phyloP scores from a whole-genome alignment of 2,329 filamentous ascomycete genomes.

The Venturia nashicola region DNA sequence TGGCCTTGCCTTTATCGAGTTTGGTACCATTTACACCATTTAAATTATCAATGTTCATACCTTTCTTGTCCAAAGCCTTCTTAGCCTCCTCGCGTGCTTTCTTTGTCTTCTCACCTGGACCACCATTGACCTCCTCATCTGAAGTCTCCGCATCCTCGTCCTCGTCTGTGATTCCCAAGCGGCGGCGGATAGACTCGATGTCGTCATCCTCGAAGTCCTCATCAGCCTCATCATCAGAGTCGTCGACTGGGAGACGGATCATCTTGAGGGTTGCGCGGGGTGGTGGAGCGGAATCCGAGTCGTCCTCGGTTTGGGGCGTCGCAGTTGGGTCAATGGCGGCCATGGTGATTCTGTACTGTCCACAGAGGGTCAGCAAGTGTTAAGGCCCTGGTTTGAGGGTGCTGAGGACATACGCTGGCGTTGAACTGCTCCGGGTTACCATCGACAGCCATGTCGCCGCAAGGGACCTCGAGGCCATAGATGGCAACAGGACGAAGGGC shows the following conservation, averaged over 20 bases:
- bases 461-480: constrained; percentile 84
- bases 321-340: constrained; percentile 89
- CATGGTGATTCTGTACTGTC: constrained; percentile 88
- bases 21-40: constrained; percentile 40
- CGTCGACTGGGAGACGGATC: constrained; percentile 46
- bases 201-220: constrained; percentile 37
- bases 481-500: constrained; percentile 53
- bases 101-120: constrained; percentile 84
- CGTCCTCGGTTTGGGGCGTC: constrained; percentile 30
- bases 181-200: constrained; percentile 27
- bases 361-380: neutral
- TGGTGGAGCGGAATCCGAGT: constrained; percentile 26
- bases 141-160: constrained; percentile 21
- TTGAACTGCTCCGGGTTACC: constrained; percentile 61
- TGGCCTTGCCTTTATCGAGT: constrained; percentile 40
- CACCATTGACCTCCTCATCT: constrained; percentile 59
- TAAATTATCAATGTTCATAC: constrained; percentile 55
- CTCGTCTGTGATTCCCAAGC: constrained; percentile 23
- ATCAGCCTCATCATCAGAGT: constrained; percentile 48
- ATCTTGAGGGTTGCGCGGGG: constrained; percentile 84
- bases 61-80: constrained; percentile 66
- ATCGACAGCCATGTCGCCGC: constrained; percentile 71
- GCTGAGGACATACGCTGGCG: constrained; percentile 56
- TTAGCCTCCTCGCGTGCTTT: constrained; percentile 71
- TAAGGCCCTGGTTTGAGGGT: neutral